Evolutionary conservation across 768 basidiomycete species (phyloP), one percentile per base, ranked within the genome.

Genomic region (Lenzites betulinus): DNA sequence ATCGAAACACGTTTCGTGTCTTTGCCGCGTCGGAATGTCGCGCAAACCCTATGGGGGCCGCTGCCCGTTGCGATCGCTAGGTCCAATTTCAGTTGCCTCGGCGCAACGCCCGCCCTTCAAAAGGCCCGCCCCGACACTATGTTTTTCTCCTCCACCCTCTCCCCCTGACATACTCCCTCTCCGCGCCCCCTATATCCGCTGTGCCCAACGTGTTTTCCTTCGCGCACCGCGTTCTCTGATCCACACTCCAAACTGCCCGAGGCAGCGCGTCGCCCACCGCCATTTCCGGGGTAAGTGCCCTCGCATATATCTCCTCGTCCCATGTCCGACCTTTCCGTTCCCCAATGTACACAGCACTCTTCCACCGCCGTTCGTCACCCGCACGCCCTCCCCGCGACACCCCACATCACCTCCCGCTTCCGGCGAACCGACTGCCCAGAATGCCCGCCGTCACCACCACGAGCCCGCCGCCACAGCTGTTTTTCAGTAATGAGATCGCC

Each of bases 1-100:
- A 79, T 78, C 83, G 85, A 82, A 87, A 87, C 86, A 89, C 87
- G 87, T 89, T 87, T 85, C 81, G 82, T 81, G 83, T 82, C 77
- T 67, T 69, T 79, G 78, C 86, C 87, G 81, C 84, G 83, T 80
- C 79, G 72, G 71, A 76, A 79, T 69, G 72, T 72, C 65, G 69
- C 67, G 65, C 78, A 76, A 78, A 78, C 79, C 78, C 70, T 70
- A 73, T 76, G 78, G 77, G 77, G 79, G 76, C 78, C 78, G 78
- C 75, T 70, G 70, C 74, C 75, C 78, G 78, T 79, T 77, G 76
- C 79, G 74, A 75, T 78, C 75, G 79, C 79, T 77, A 79, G 77
- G 79, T 78, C 79, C 79, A 78, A 73, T 75, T 79, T 73, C 76
- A 75, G 73, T 68, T 69, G 66, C 64, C 65, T 69, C 68, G 71